These are phyloP conservation scores for Betula pendula DNA, from an alignment of 306 rosid species.

Conservation along the genomic window DNA sequence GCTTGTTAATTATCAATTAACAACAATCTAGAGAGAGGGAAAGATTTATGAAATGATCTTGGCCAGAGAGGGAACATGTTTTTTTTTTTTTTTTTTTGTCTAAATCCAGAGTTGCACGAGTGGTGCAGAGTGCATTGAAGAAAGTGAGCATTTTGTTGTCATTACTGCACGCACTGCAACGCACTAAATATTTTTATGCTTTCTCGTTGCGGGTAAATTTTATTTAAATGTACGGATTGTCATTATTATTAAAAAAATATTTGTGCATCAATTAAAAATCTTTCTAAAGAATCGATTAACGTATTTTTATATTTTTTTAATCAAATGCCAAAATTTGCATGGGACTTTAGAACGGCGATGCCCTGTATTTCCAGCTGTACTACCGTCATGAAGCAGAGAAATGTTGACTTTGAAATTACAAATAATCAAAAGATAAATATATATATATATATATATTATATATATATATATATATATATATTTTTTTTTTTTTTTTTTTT, in stretches of 20 bases:
- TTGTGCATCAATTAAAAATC: no score
- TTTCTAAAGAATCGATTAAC: no score
- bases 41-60: neutral
- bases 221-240: constrained; percentile 27
- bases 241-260: constrained; percentile 25
- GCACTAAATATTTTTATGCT: neutral
- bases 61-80: neutral
- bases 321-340: no score
- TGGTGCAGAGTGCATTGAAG: constrained; percentile 36
- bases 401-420: constrained; percentile 34
- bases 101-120: no score
- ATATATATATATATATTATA: rapidly evolving
- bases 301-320: no score
- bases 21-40: constrained; percentile 23
- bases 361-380: constrained; percentile 54
- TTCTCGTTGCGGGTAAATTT: constrained; percentile 15
- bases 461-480: no score
- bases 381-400: constrained; percentile 31
- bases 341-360: constrained; percentile 8
- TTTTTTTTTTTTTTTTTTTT: rapidly evolving
- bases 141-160: neutral
- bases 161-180: neutral
- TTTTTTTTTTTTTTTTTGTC: no score
- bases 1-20: neutral
- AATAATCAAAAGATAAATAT: neutral